Base-by-base conservation (phyloP, 805 yeast genomes). In the Komagataella pastoris region DNA sequence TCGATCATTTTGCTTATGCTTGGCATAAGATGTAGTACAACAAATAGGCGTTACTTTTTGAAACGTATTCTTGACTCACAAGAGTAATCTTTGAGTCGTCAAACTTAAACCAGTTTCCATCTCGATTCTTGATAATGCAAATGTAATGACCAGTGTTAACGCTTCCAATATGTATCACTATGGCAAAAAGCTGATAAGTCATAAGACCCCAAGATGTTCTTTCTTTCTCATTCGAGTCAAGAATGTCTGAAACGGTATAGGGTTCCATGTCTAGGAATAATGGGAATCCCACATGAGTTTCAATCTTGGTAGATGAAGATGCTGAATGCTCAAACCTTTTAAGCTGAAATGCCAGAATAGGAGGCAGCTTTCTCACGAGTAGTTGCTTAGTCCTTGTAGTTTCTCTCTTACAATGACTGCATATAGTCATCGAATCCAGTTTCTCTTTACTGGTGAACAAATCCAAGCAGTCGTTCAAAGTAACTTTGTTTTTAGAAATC, bases 91-190 rank as follows among this genome's bases (percentile, higher is more conserved):
- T 80, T 17, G 93, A 81, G 68, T 93, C 99, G 62, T 93, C 97
- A 63, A 89, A 90, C 63, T 80, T 82, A 63, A 85, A 85, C 99
- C 99, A 93, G 59, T 77, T 74, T 2, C 88, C 85, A 46, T 78
- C 76, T n/a, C 77, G 70, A 51, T 73, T 77, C 62, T 90, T 91
- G 54, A 87, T 77, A 59, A 83, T 74, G 17, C 93, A 83, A 12
- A 90, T 76, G 64, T 93, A 93, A 65, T 93, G 99, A 8, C 99
- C 99, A 1, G 97, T 93, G 63, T 88, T 88, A 6, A 91, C 93
- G 17, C 91, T 82, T 1, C 99, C 99, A 40, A 81, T 81, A 65
- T 93, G 99, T 59, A 88, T 81, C 7, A 93, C 84, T 36, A 90
- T 79, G 1, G 91, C 96, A 66, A 82, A 88, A 46, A 93, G 73